Base-by-base conservation (phyloP, 495 filamentous ascomycete species). In the Neurospora sp. region DNA sequence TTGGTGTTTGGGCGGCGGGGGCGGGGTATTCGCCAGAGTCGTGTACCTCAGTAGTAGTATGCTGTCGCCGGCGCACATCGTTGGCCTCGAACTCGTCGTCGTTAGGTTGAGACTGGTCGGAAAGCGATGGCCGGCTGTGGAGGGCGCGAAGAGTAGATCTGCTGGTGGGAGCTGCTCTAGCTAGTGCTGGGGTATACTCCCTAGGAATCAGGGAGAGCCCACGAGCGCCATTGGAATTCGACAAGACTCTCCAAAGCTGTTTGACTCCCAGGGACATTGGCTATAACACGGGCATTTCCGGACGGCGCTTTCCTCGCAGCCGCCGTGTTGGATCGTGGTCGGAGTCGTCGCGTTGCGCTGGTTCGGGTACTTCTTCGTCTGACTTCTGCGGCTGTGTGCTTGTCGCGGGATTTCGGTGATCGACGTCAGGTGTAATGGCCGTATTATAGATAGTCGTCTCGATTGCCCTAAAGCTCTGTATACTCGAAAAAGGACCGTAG, bases 231-330 rank as follows among this genome's bases (percentile, higher is more conserved):
- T 40, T 34, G 69, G 71, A 54, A 69, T 71, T 75, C 74, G 72
- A 71, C 76, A 73, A 76, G 77, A 78, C 81, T 76, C 80, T 81
- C 81, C 79, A 80, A 75, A 79, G 69, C 37, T 76, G 79, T 43
- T 71, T 79, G 79, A 82, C 75, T 75, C 80, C 83, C 80, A 80
- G 79, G 80, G 82, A 84, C 83, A 85, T 85, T 74, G 73, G 79
- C 81, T 84, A 84, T 78, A 74, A 76, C 31, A 54, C 66, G 71
- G 54, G 72, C 80, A 83, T 83, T 73, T 71, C 71, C 39, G 70
- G 36, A 70, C 42, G 39, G 39, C 34, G 69, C 34, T 40, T 70
- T 21, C 34, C n/a, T 28, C 54, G 54, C 54, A 28, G 54, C 54
- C 28, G 54, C 54, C 54, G 54, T 66, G 13, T 28, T 19, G 11